Percentiles rank a stretch among this genome's conserved stretches.
These are phyloP conservation scores for Talaromyces verruculosus DNA, from an alignment of 2,329 filamentous ascomycete genomes.

Conservation along the genomic window DNA sequence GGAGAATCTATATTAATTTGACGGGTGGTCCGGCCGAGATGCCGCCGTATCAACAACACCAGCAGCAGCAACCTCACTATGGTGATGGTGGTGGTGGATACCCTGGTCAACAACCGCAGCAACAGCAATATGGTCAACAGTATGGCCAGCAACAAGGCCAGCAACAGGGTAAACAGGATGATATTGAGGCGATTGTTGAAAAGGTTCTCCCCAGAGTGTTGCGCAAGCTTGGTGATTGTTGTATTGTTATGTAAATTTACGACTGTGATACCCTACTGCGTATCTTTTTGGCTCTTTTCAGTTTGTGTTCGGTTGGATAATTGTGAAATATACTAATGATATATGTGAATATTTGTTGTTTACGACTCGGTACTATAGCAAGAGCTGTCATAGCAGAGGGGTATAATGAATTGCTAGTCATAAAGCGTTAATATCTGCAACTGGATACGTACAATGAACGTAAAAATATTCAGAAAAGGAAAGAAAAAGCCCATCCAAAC, in stretches of 20 bases:
- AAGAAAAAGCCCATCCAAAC: not conserved
- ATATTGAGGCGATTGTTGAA: slow-evolving; percentile 61
- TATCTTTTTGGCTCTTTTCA: not conserved
- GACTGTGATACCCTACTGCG: not conserved
- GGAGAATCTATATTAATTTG: slow-evolving; percentile 84
- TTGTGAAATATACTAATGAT: not conserved
- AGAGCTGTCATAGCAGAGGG: slow-evolving; percentile 11
- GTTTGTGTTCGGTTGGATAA: not conserved
- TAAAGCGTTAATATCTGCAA: slow-evolving; percentile 5
- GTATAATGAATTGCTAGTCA: slow-evolving; percentile 9
- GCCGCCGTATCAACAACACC: slow-evolving; percentile 30
- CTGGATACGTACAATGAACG: not conserved
- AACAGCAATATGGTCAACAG: slow-evolving; percentile 40
- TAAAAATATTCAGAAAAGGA: not conserved
- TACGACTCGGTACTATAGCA: not conserved
- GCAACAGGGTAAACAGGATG: slow-evolving; percentile 52
- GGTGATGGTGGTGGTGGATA: slow-evolving; percentile 38
- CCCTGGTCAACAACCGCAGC: slow-evolving; percentile 41
- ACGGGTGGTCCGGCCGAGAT: slow-evolving; percentile 65
- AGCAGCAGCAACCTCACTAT: slow-evolving; percentile 36
- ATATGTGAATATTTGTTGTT: not conserved
- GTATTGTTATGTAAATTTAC: slow-evolving; percentile 67
- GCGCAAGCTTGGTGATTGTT: slow-evolving; percentile 67
- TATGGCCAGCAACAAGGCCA: slow-evolving; percentile 32
- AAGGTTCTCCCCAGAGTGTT: slow-evolving; percentile 62